These are phyloP conservation scores for Aphanomyces stellatus DNA, from an alignment of 352 stramenopile species.

Conservation along the genomic window DNA sequence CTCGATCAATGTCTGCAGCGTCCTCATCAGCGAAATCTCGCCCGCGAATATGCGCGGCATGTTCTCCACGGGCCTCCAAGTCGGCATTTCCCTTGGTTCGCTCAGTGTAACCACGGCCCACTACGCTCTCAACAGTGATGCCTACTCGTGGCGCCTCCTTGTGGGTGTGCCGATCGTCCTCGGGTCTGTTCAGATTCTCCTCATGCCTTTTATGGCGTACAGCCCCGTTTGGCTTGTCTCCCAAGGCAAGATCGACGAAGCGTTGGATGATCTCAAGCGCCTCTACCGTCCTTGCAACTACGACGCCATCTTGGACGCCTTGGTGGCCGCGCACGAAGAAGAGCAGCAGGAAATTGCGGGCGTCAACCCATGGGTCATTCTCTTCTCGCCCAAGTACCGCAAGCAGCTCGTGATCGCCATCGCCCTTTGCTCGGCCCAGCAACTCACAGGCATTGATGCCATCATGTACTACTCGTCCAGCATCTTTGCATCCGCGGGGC, in stretches of 20 bases:
- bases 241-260: neutral
- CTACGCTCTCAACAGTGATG: conserved; percentile 24
- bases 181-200: conserved; percentile 29
- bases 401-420: conserved; percentile 43
- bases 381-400: conserved; percentile 23
- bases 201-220: conserved; percentile 18
- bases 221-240: conserved; percentile 16
- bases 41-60: conserved; percentile 33
- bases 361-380: neutral
- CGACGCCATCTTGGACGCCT: neutral
- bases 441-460: conserved; percentile 57
- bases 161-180: conserved; percentile 45
- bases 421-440: conserved; percentile 33
- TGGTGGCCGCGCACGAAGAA: conserved; percentile 10
- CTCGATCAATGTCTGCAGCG: conserved; percentile 31
- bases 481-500: conserved; percentile 51
- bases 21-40: conserved; percentile 45
- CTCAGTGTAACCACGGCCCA: conserved; percentile 35
- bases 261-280: neutral
- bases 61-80: conserved; percentile 33
- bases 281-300: conserved; percentile 12
- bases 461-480: conserved; percentile 65
- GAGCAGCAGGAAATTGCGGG: neutral
- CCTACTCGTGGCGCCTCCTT: conserved; percentile 27
- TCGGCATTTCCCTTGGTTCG: conserved; percentile 34